These are phyloP conservation scores for Nakaseomyces uthaithaninus DNA, from an alignment of 1,139 yeast genomes.

Conservation along the genomic window DNA sequence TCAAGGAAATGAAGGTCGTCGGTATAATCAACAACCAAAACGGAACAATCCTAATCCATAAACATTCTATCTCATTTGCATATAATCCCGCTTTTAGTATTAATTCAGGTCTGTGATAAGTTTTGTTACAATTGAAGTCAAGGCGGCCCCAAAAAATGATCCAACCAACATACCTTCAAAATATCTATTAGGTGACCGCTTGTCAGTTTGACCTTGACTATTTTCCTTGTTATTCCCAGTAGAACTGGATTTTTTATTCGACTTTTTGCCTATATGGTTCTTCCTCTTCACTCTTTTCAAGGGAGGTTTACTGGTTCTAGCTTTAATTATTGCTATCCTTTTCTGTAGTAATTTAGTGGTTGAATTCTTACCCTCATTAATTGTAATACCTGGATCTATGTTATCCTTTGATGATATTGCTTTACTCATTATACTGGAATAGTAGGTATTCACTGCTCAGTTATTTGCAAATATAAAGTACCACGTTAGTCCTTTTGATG, in stretches of 20 bases:
- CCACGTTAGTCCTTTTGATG: no score
- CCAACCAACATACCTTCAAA: conserved; percentile 26
- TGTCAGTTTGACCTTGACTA: not conserved
- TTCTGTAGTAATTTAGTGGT: not conserved
- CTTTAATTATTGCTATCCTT: not conserved
- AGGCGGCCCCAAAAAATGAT: conserved; percentile 27
- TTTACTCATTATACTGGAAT: no score
- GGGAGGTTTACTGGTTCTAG: not conserved
- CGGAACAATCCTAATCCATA: no score
- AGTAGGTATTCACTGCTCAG: no score
- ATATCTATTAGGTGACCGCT: conserved; percentile 10
- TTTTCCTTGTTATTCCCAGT: not conserved
- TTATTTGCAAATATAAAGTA: no score
- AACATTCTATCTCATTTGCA: no score
- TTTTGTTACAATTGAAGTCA: conserved; percentile 19
- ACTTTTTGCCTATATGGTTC: not conserved
- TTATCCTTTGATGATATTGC: no score
- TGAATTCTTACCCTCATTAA: not conserved
- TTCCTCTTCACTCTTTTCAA: not conserved
- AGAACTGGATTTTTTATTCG: no score
- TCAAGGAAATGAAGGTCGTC: not conserved
- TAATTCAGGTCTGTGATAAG: conserved; percentile 12
- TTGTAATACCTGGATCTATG: not conserved
- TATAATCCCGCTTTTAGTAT: no score
- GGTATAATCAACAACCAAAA: not conserved